Percentiles rank a stretch among this genome's conserved stretches.
These are phyloP conservation scores for Curvularia lunata DNA, from an alignment of 2,329 filamentous ascomycete species.

Conservation along the genomic window DNA sequence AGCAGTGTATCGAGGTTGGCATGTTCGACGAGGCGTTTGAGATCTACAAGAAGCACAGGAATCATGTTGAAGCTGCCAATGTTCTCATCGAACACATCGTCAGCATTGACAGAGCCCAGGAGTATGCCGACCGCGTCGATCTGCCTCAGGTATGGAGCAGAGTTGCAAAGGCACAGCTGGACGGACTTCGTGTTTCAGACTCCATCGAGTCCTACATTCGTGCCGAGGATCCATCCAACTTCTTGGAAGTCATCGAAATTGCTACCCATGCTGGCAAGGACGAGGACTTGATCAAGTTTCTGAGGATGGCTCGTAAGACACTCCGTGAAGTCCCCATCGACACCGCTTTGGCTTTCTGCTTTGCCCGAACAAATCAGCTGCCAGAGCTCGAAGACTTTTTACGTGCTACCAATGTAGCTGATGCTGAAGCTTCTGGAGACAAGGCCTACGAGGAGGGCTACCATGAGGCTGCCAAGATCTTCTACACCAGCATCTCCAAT, in stretches of 20 bases:
- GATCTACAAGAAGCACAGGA: conserved; percentile 97
- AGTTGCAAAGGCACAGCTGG: conserved; percentile 96
- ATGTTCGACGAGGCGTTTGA: conserved; percentile 97
- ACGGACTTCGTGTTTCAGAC: conserved; percentile 90
- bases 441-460: conserved; percentile 95
- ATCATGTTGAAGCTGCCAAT: conserved; percentile 83
- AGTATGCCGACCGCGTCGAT: conserved; percentile 94
- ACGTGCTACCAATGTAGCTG: conserved; percentile 88
- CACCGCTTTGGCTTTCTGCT: conserved; percentile 91
- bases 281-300: conserved; percentile 93
- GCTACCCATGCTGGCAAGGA: conserved; percentile 96
- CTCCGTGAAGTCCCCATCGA: conserved; percentile 92
- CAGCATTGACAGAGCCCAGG: conserved; percentile 95
- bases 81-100: conserved; percentile 96
- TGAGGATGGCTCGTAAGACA: conserved; percentile 97
- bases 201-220: conserved; percentile 97
- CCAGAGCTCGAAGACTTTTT: conserved; percentile 96
- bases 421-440: conserved; percentile 95
- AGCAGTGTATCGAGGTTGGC: conserved; percentile 91
- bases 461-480: conserved; percentile 97
- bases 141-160: conserved; percentile 96
- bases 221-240: conserved; percentile 90
- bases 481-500: conserved; percentile 97
- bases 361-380: conserved; percentile 88
- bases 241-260: conserved; percentile 93